Base-by-base conservation (phyloP, 1,284 basidiomycete genomes). In the Cryptococcus neoformans region DNA sequence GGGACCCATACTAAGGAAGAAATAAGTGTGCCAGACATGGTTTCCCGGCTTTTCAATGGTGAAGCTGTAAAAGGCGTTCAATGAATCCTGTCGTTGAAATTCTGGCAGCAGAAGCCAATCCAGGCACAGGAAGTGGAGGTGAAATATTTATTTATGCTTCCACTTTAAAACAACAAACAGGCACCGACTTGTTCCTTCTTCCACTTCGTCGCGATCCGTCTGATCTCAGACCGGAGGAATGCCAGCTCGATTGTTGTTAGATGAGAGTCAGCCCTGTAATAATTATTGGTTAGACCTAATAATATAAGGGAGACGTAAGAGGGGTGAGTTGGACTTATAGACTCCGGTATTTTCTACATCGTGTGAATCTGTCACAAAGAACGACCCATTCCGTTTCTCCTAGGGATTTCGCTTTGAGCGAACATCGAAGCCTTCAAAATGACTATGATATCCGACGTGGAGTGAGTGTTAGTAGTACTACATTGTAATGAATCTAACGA, bases 1-100 rank as follows among this genome's bases (percentile, higher is more conserved):
- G 85, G 87, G 42, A 98, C 88, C 95, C 95, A 85, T 36, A 78
- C 74, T 1, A 82, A 72, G 48, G 82, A 79, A 35, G 82, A 83
- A 62, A 85, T 83, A 50, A 83, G 74, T 51, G 76, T 77, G 37
- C 72, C 73, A 8, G 76, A 77, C 76, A 78, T 78, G 45, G n/a
- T 63, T 44, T 21, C 11, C n/a, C 42, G 39, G 3, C 21, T 8
- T 44, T 38, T 28, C 36, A 40, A 46, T 54, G 41, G 36, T 28
- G 17, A 45, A 46, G 39, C 9, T 21, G 50, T n/a, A 28, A 12
- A 51, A 12, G 4, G 28, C 28, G 28, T 39, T 36, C 37, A 38
- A 38, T 9, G 8, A 21, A 41, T 34, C 14, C 49, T 39, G 14
- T 48, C 6, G 6, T 28, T 48, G 46, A 48, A 48, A 48, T 48